Percentiles rank a stretch among this genome's conserved stretches.
phyloP scores from a whole-genome alignment of 2,329 filamentous ascomycete genomes.

The Penicillium corylophilum region DNA sequence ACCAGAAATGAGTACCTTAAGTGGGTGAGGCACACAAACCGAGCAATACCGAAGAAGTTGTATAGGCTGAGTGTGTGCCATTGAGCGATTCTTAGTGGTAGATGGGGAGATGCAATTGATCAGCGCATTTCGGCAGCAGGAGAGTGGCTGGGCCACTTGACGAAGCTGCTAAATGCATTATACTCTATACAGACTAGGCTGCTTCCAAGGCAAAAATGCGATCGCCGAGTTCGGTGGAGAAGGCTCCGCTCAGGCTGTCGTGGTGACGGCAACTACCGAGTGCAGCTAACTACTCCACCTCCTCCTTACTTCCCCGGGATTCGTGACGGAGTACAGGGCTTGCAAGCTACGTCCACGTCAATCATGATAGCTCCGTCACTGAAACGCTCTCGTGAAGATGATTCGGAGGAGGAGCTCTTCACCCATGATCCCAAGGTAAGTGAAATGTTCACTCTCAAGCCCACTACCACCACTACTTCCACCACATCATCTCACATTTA shows the following conservation, averaged over 20 bases:
- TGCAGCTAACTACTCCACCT: constrained; percentile 4
- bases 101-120: neutral
- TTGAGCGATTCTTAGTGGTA: neutral
- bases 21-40: neutral
- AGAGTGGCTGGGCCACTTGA: neutral
- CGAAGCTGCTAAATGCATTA: neutral
- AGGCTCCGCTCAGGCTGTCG: neutral
- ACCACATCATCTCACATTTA: no score
- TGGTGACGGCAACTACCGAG: constrained; percentile 10
- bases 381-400: constrained; percentile 8
- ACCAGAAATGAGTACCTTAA: neutral
- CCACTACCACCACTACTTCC: neutral
- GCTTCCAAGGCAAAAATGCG: neutral
- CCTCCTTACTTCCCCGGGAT: constrained; percentile 7
- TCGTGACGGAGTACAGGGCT: neutral
- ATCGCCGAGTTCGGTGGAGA: neutral
- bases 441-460: no score
- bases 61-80: neutral
- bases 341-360: neutral
- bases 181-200: neutral
- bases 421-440: constrained; percentile 3
- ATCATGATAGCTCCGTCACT: constrained; percentile 2
- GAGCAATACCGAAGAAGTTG: no score
- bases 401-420: neutral
- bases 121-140: neutral